Evolutionary conservation across 2,329 filamentous ascomycete species (phyloP), one percentile per base, ranked within the genome.

Genomic region (Cladophialophora immunda): DNA sequence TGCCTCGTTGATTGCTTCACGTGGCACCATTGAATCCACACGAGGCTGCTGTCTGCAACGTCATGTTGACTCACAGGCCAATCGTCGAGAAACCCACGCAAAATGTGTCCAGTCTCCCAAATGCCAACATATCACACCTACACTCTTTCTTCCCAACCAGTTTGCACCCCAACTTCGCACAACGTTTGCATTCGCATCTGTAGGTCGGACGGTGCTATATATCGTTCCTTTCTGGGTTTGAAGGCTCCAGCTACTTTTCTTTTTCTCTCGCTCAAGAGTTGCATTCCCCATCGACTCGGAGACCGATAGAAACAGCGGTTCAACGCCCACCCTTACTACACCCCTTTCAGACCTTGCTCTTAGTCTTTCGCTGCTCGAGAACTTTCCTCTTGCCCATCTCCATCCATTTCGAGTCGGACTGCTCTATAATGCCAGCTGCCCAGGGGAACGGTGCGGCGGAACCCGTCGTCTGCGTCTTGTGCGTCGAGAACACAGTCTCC

Each of bases 401-500:
- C 13, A n/a, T 15, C 53, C 27, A 7, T 53, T 6, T 61, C 45
- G 17, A 36, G 9, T 58, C 62, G 36, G 11, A 17, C 29, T 29
- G 19, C 36, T 22, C 6, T 17, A 52, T 53, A 25, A 64, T 63
- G 64, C 29, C 60, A 25, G 30, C 63, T 11, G 27, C 65, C 29
- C 93, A 96, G 73, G 86, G 89, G 11, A 85, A 92, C 73, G 11
- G 22, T 4, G 92, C 19, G 70, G 74, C 65, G 84, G 75, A 76
- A 8, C 82, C 90, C 67, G 92, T 92, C 71, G 90, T 97, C 77
- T 97, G 93, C 78, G 94, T 98, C 72, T 98, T 97, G 87, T 89
- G 82, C 76, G 83, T 76, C 52, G 50, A 52, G 53, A 63, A 50
- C 41, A 45, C 65, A 15, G 29, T 47, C 41, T 50, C 57, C 36